Conservation (phyloP, 1,284 basidiomycete species). For the Ganoderma resinaceum region DNA sequence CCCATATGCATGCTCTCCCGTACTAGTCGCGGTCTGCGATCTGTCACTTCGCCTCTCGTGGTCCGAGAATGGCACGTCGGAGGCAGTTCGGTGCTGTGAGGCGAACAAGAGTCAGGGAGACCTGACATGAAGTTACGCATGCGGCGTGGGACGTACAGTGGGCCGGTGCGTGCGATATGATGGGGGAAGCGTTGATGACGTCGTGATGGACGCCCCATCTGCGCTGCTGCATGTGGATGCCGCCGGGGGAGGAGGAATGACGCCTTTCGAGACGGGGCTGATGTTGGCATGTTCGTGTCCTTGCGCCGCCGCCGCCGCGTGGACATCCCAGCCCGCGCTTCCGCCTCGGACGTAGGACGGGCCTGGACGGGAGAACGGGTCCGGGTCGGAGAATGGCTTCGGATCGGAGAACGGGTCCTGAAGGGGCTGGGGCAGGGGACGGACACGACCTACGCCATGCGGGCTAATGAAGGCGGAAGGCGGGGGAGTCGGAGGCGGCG, state of each 20-base stretch:
- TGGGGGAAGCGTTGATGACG: constrained; percentile 8
- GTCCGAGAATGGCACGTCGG: background rate
- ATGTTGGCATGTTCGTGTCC: too few relatives aligned
- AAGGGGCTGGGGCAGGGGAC: background rate
- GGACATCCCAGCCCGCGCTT: too few relatives aligned
- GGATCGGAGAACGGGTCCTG: background rate
- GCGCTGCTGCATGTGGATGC: background rate
- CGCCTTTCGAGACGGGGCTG: background rate
- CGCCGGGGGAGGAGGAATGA: background rate
- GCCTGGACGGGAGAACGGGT: background rate
- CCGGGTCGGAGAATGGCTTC: background rate
- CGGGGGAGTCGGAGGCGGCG: background rate
- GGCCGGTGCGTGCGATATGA: constrained; percentile 8
- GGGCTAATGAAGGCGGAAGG: background rate
- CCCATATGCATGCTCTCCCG: background rate
- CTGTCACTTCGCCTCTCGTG: background rate
- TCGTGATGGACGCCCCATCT: background rate
- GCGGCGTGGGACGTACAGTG: background rate
- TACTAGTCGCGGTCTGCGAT: background rate
- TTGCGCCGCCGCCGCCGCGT: too few relatives aligned
- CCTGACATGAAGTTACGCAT: background rate
- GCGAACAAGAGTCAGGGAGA: background rate
- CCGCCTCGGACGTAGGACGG: background rate
- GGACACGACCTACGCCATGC: background rate
- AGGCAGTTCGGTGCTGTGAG: background rate